Percentiles rank a stretch among this genome's conserved stretches.
phyloP scores from a whole-genome alignment of 306 rosid species.

The Ormosia emarginata region DNA sequence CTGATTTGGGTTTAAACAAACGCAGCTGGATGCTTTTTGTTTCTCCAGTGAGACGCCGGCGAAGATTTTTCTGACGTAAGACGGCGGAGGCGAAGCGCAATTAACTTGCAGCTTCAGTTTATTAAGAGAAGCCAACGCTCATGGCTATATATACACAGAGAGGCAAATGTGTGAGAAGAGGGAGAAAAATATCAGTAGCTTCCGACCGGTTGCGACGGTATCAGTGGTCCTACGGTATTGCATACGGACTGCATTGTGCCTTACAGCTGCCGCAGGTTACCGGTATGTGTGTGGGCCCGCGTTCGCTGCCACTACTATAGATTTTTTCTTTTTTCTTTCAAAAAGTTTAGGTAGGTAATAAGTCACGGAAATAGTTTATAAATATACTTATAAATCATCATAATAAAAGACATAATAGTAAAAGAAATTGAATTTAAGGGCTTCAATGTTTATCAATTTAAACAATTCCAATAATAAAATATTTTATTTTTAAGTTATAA shows the following conservation, averaged over 20 bases:
- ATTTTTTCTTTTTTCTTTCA: too few species aligned
- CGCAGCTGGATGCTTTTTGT: neutral
- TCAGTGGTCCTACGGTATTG: neutral
- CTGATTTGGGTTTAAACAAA: neutral
- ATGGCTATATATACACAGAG: neutral
- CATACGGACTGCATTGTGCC: neutral
- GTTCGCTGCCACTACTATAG: neutral
- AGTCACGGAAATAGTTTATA: too few species aligned
- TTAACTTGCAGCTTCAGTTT: constrained; percentile 10
- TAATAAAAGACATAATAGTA: too few species aligned
- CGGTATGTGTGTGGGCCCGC: neutral
- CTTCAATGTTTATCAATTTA: too few species aligned
- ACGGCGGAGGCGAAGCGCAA: constrained; percentile 28
- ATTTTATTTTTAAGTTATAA: too few species aligned
- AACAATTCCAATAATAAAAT: too few species aligned
- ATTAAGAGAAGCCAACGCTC: neutral
- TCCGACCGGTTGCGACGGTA: constrained; percentile 25
- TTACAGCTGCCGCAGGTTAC: neutral
- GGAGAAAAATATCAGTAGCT: constrained; percentile 22
- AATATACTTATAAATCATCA: too few species aligned
- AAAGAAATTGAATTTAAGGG: too few species aligned
- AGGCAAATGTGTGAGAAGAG: neutral
- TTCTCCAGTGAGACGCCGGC: neutral
- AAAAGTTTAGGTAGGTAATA: too few species aligned
- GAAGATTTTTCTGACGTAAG: neutral